Evolutionary conservation across 2,329 filamentous ascomycete species (phyloP).

Genomic region (Zymoseptoria pseudotritici): DNA sequence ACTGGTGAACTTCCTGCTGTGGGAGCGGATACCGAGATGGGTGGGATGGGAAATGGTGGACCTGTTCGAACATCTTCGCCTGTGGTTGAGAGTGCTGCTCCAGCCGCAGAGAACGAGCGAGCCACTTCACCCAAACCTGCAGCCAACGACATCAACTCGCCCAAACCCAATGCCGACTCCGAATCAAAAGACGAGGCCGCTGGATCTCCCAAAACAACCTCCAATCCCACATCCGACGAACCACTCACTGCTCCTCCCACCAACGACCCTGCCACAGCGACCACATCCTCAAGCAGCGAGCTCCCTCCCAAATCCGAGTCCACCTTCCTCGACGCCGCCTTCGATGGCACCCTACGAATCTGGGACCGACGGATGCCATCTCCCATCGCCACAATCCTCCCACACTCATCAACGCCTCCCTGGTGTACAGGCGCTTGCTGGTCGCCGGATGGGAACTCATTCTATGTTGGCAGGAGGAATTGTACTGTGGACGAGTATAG

Average conservation of each 20-base stretch:
- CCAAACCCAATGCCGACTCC: not conserved
- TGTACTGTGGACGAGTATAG: conserved; percentile 91
- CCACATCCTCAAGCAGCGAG: conserved; percentile 19
- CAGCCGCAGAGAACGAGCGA: not conserved
- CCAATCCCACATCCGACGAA: conserved; percentile 43
- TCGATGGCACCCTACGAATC: conserved; percentile 81
- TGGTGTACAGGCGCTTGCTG: conserved; percentile 98
- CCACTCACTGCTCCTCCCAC: conserved; percentile 28
- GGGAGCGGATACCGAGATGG: conserved; percentile 35
- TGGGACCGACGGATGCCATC: conserved; percentile 78
- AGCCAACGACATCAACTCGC: not conserved
- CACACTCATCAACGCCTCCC: conserved; percentile 68
- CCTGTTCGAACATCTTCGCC: conserved; percentile 35
- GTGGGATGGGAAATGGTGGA: conserved; percentile 34
- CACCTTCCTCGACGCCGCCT: conserved; percentile 81
- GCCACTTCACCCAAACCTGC: not conserved
- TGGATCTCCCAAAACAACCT: conserved; percentile 39
- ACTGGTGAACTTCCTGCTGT: not conserved
- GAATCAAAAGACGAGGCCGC: conserved; percentile 1
- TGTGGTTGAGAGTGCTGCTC: not conserved
- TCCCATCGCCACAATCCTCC: conserved; percentile 71
- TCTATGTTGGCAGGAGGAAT: conserved; percentile 87
- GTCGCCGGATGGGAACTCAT: conserved; percentile 90
- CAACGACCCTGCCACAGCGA: conserved; percentile 25
- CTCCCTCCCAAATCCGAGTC: conserved; percentile 55